Conservation (phyloP, 2,329 filamentous ascomycete species). For the Aspergillus pseudonomiae region DNA sequence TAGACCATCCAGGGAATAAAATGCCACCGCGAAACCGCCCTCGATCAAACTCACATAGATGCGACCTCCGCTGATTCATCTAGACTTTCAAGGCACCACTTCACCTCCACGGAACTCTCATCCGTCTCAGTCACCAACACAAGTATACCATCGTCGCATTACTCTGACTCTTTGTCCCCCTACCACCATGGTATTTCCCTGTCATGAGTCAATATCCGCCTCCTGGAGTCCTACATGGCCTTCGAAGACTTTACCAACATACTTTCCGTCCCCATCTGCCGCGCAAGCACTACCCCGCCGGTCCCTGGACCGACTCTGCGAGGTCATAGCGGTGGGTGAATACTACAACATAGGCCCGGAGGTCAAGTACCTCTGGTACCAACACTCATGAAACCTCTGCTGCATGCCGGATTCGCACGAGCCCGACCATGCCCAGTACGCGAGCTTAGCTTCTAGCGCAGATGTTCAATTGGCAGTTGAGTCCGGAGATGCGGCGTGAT, state of each 20-base stretch:
- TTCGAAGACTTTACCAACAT: conserved; percentile 5
- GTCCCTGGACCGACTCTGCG: conserved; percentile 32
- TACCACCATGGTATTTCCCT: conserved; percentile 24
- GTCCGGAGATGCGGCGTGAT: background rate
- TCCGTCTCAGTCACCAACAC: conserved; percentile 18
- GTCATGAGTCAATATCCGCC: too few species aligned
- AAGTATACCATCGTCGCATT: conserved; percentile 22
- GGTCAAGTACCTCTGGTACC: conserved; percentile 33
- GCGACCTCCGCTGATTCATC: conserved; percentile 14
- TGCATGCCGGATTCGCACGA: conserved; percentile 29
- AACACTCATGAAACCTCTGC: conserved; percentile 24
- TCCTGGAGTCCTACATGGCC: background rate
- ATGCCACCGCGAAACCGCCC: background rate
- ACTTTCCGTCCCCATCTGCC: conserved; percentile 23
- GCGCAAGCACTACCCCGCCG: conserved; percentile 28
- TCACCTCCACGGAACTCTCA: conserved; percentile 15
- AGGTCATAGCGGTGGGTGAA: conserved; percentile 8
- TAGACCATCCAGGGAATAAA: background rate
- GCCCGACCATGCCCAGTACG: background rate
- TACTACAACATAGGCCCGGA: conserved; percentile 23
- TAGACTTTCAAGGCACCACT: conserved; percentile 16
- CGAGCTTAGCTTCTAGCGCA: background rate
- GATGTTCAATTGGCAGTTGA: background rate
- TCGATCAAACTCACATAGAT: conserved; percentile 15
- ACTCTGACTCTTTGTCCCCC: conserved; percentile 22